These are phyloP conservation scores for Pleurotus tuber-regium DNA, from an alignment of 768 basidiomycete genomes.

Conservation along the genomic window DNA sequence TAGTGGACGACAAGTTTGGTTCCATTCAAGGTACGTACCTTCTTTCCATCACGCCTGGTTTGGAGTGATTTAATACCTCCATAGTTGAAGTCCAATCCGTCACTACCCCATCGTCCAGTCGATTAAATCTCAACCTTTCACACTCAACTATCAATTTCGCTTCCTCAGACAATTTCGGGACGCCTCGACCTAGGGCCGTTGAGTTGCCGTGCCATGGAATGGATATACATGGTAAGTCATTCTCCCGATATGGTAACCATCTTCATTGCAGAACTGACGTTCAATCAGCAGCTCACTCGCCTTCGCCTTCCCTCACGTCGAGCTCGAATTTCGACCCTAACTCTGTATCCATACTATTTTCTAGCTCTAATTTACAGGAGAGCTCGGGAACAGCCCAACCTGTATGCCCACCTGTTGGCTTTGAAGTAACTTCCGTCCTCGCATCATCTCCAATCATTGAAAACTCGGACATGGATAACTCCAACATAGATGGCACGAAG, in stretches of 20 bases:
- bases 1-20: too few species aligned
- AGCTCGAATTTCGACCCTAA: not conserved
- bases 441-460: too few species aligned
- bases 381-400: too few species aligned
- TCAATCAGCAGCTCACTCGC: not conserved
- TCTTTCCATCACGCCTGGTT: not conserved
- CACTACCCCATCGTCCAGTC: not conserved
- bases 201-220: not conserved
- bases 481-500: too few species aligned
- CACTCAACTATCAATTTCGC: too few species aligned
- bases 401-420: too few species aligned
- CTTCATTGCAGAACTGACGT: not conserved
- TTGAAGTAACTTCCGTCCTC: too few species aligned
- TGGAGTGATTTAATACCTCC: too few species aligned
- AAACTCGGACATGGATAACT: too few species aligned
- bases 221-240: not conserved
- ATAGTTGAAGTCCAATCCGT: not conserved
- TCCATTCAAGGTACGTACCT: too few species aligned
- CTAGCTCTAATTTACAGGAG: not conserved
- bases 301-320: not conserved
- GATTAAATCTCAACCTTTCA: not conserved
- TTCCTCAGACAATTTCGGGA: not conserved
- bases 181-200: not conserved
- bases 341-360: not conserved
- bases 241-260: not conserved